Evolutionary conservation across 208 protist genomes (phyloP).

Genomic region (Trypanosoma boissoni): DNA sequence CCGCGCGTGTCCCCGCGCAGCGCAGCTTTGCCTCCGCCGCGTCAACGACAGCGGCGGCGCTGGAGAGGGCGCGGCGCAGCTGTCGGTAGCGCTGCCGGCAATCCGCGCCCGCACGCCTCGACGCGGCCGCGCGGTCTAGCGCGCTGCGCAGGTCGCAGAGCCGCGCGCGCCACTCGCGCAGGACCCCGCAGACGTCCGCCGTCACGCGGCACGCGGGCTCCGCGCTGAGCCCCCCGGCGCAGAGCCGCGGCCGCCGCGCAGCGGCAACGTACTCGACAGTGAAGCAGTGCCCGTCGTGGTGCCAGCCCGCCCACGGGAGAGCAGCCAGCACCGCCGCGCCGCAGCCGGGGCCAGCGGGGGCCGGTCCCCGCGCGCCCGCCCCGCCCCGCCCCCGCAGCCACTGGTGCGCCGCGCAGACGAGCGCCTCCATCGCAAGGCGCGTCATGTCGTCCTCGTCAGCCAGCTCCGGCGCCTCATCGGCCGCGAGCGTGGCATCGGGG

Average conservation of each 20-base stretch:
- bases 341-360: no score
- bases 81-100: no score
- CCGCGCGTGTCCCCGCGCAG: not conserved
- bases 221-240: no score
- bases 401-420: constrained; percentile 4
- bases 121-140: not conserved
- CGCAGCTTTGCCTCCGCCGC: not conserved
- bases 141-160: not conserved
- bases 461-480: not conserved
- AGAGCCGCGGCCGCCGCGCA: not conserved
- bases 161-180: constrained; percentile 19
- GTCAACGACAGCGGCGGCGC: not conserved
- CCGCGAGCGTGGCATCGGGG: no score
- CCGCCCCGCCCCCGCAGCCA: constrained; percentile 3
- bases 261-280: constrained; percentile 19
- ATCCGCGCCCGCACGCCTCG: no score
- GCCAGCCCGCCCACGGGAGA: constrained; percentile 21
- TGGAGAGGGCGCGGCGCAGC: not conserved
- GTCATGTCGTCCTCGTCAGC: constrained; percentile 18
- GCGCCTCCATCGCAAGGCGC: constrained; percentile 12
- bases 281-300: constrained; percentile 9
- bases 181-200: constrained; percentile 8
- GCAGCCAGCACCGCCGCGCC: not conserved
- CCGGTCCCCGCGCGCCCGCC: no score
- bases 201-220: constrained; percentile 5